Base-by-base conservation (phyloP, 306 rosid species). In the Luffa acutangula region DNA sequence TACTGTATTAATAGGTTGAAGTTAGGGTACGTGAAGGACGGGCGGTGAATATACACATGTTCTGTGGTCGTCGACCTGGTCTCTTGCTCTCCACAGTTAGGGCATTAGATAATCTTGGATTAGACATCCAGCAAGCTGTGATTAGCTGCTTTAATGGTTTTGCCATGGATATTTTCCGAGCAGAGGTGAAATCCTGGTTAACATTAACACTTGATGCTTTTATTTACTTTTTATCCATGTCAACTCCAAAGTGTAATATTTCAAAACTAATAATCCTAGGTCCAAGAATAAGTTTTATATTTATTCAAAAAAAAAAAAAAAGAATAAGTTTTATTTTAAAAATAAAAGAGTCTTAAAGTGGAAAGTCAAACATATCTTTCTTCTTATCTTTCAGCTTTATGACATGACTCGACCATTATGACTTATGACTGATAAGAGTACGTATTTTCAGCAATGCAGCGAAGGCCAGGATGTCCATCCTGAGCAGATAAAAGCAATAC, bases 111-210 rank as follows among this genome's bases (percentile, higher is more conserved):
- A 91, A 82, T 86, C 94, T 96, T 9, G 99, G 99, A 67, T 79
- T 96, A 82, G 99, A 96, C 83, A 91, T 96, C 83, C 98, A 96
- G 80, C 99, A 96, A 77, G 99, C 99, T 81, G 99, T 96, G 48
- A 96, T 96, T 62, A 96, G 99, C 82, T 96, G 99, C 86, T 93
- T 96, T 83, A 93, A 96, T 81, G 99, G 98, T 21, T 96, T 96
- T 80, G 97, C 99, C 75, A 85, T 96, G 86, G 99, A 96, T 83
- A 87, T 96, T 43, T 96, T 96, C 88, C 91, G 92, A 75, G 98
- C 99, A 46, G 98, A 96, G 97, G 98, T 95, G 86, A 79, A 46
- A 25, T 78, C 79, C 49, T 82, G 82, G 77, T 46, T 57, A 20
- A 39, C 34, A 41, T 46, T 54, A 34, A 20, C 57, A 71, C 41